Evolutionary conservation across 2,329 filamentous ascomycete species (phyloP), one percentile per base, ranked within the genome.

Genomic region (Sphaerulina vaccinii): DNA sequence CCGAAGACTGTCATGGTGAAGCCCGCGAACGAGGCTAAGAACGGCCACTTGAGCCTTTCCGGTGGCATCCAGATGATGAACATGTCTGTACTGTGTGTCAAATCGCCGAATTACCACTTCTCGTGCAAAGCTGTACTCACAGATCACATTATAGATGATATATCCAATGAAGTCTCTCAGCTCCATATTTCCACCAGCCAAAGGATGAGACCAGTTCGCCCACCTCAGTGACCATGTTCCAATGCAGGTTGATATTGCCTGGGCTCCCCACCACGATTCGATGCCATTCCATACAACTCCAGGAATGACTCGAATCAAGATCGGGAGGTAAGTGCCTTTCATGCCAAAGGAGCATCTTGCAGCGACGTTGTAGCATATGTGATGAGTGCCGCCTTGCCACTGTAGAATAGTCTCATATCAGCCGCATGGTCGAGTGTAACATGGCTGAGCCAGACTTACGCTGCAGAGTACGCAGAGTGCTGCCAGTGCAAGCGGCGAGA

Each of bases 281-380:
- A 56, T 56, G 4, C 54, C 54, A 37, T 56, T 48, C 54, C 54
- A 56, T 1, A 56, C 54, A 1, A 56, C 39, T 9, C 54, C 54
- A 5, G 54, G 54, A 19, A 57, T 47, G 21, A 54, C 43, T 13
- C 54, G 41, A 8, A 57, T 57, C 8, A 57, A 33, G 13, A 57
- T 41, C 1, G 54, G 37, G 18, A 57, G 27, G 27, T 48, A 57
- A 4, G 47, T 54, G 11, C 54, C 54, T 41, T 43, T 37, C 39
- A 57, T 36, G 16, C 54, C 54, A 37, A 39, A 57, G 22, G n/a
- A 41, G 3, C 21, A 38, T 16, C 54, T 23, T 2, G 54, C 37
- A 7, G 54, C 54, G n/a, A 57, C 54, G 19, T 43, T 57, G 32
- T 54, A 57, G 4, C 37, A 44, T 24, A 57, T 46, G 22, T 57